Conservation (phyloP, 2,329 filamentous ascomycete species). For the Fusarium acutatum region DNA sequence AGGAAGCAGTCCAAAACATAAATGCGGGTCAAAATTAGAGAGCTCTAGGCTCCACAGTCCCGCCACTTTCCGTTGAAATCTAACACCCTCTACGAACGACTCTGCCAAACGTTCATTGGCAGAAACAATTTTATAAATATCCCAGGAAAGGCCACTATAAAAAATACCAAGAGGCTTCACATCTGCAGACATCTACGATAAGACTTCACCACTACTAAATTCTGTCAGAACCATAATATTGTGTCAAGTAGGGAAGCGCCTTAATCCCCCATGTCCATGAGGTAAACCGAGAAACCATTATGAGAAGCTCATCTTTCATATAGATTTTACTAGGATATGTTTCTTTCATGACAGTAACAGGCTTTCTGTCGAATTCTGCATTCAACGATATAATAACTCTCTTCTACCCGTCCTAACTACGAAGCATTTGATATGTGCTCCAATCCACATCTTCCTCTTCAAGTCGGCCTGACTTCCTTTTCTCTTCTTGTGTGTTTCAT, state of each 20-base stretch:
- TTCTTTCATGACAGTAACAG: background rate
- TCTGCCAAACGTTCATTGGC: background rate
- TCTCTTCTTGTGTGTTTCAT: constrained; percentile 40
- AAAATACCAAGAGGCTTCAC: background rate
- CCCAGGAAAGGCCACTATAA: constrained; percentile 8
- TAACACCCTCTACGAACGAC: background rate
- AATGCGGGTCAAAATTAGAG: constrained; percentile 16
- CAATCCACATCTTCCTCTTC: constrained; percentile 30
- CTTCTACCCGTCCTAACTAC: constrained; percentile 11
- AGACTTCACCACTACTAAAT: background rate
- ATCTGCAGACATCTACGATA: constrained; percentile 1
- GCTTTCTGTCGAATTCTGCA: constrained; percentile 6
- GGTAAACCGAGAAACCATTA: background rate
- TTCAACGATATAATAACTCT: constrained; percentile 23
- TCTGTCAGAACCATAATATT: background rate
- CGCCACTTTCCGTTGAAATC: constrained; percentile 5
- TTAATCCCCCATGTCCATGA: background rate
- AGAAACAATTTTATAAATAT: background rate
- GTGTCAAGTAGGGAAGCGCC: background rate
- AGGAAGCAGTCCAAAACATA: constrained; percentile 21
- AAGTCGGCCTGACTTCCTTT: constrained; percentile 26
- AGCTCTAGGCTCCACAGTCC: constrained; percentile 6
- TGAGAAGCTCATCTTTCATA: constrained; percentile 1
- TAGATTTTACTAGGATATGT: constrained; percentile 26
- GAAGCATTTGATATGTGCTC: constrained; percentile 36